phyloP scores from a whole-genome alignment of 805 yeast species.

The Tetrapisispora fleetii region DNA sequence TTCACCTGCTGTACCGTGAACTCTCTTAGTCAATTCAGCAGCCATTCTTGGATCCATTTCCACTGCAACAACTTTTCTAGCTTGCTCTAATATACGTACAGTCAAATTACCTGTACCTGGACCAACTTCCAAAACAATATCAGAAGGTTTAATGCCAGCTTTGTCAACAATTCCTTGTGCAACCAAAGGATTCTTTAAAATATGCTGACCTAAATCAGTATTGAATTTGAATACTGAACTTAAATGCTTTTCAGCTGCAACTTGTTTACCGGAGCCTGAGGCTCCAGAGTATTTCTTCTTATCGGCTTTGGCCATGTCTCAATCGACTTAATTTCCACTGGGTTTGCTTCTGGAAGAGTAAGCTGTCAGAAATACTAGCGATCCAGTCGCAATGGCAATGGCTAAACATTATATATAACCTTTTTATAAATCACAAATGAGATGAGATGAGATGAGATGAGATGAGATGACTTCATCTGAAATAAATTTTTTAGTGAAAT shows the following conservation, averaged over 20 bases:
- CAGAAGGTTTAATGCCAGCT: conserved; percentile 87
- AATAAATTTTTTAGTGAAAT: neutral
- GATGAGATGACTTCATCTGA: neutral
- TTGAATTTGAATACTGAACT: conserved; percentile 86
- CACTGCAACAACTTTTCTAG: conserved; percentile 87
- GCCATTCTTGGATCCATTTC: conserved; percentile 99
- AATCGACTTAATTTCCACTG: neutral
- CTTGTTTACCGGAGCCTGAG: conserved; percentile 44
- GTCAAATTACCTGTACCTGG: conserved; percentile 99
- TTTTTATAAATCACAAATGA: neutral
- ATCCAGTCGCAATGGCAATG: too few relatives aligned
- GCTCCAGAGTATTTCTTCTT: conserved; percentile 50
- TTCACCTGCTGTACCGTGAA: conserved; percentile 91
- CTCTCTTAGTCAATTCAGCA: conserved; percentile 94
- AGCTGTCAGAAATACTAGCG: too few relatives aligned
- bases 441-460: neutral
- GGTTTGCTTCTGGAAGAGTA: neutral
- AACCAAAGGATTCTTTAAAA: conserved; percentile 87
- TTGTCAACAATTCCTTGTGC: conserved; percentile 98
- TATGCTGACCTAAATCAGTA: conserved; percentile 95
- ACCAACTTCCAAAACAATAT: conserved; percentile 90
- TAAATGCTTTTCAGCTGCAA: conserved; percentile 58
- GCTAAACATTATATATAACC: too few relatives aligned
- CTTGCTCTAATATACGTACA: conserved; percentile 83
- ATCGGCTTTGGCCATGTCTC: conserved; percentile 49